A percentile compares a stretch with the other conserved stretches of the same genome.
phyloP scores from a whole-genome alignment of 2,329 filamentous ascomycete species.

The Sphaerostilbella broomeana region DNA sequence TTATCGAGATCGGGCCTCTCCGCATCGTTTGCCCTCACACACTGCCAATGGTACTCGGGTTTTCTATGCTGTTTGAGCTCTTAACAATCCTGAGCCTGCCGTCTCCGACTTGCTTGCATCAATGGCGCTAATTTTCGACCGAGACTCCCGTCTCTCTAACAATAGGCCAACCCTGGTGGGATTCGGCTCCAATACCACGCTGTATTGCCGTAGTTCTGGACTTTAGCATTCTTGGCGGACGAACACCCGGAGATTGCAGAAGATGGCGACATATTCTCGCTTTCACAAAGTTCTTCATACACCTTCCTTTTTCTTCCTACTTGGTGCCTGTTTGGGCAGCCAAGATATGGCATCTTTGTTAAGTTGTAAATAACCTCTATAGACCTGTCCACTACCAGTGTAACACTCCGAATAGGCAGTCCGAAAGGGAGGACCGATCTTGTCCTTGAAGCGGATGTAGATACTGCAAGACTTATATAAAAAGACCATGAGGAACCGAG shows the following conservation, averaged over 20 bases:
- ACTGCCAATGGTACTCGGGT: no score
- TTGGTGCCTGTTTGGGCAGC: not conserved
- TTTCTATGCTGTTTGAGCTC: no score
- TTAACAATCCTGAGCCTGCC: no score
- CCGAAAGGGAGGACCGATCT: slow-evolving; percentile 11
- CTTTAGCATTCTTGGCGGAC: slow-evolving; percentile 3
- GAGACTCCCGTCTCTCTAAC: no score
- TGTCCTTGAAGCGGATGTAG: not conserved
- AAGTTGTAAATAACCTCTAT: not conserved
- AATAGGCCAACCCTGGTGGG: no score
- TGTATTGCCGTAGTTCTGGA: no score
- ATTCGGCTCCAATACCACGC: no score
- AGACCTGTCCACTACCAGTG: not conserved
- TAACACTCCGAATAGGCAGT: slow-evolving; percentile 4
- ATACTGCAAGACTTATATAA: no score
- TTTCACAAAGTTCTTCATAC: not conserved
- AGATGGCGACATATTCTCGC: not conserved
- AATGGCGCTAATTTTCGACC: no score
- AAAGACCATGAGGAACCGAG: no score
- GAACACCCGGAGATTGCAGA: slow-evolving; percentile 1
- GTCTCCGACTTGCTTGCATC: no score
- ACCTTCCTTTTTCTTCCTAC: slow-evolving; percentile 8
- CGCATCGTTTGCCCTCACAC: not conserved
- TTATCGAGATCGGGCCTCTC: not conserved
- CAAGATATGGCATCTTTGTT: not conserved